Percentiles rank a stretch among this genome's conserved stretches.
These are phyloP conservation scores for Cercospora sojina DNA, from an alignment of 2,329 filamentous ascomycete genomes.

Conservation along the genomic window DNA sequence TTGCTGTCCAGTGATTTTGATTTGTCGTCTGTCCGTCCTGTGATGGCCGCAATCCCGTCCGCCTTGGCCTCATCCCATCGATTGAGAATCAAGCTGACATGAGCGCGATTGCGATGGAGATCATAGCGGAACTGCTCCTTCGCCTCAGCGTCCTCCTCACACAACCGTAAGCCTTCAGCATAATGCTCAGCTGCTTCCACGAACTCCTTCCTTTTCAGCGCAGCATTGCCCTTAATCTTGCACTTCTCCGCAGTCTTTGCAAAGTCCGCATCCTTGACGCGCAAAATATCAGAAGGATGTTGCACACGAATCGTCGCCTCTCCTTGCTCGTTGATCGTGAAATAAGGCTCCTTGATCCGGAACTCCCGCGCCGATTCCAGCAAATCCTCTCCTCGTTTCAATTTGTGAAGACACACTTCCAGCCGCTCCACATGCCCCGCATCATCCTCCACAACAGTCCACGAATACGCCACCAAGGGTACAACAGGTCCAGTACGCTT, in stretches of 20 bases:
- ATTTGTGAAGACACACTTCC: conserved; percentile 39
- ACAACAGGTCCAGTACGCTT: conserved; percentile 29
- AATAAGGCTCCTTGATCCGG: conserved; percentile 36
- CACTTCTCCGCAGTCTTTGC: conserved; percentile 23
- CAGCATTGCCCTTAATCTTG: conserved; percentile 35
- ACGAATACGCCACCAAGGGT: conserved; percentile 23
- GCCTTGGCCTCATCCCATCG: conserved; percentile 18
- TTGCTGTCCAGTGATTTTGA: conserved; percentile 22
- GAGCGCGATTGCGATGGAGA: conserved; percentile 20
- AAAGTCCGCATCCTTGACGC: background rate
- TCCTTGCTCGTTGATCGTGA: conserved; percentile 32
- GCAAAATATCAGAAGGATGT: conserved; percentile 33
- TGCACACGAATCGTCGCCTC: conserved; percentile 32
- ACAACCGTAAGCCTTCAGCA: conserved; percentile 25
- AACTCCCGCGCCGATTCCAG: conserved; percentile 34
- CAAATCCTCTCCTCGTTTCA: conserved; percentile 33
- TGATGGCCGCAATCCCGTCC: conserved; percentile 19
- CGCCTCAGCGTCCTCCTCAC: background rate
- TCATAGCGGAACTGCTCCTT: conserved; percentile 4
- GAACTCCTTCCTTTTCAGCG: conserved; percentile 29
- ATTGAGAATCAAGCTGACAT: conserved; percentile 16
- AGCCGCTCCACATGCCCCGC: conserved; percentile 27
- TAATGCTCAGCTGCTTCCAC: conserved; percentile 24
- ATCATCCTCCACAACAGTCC: conserved; percentile 36
- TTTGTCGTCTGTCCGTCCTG: conserved; percentile 8